Percentiles rank a stretch among this genome's conserved stretches.
Conservation (phyloP, 306 rosid genomes). For the Fragaria vesca region DNA sequence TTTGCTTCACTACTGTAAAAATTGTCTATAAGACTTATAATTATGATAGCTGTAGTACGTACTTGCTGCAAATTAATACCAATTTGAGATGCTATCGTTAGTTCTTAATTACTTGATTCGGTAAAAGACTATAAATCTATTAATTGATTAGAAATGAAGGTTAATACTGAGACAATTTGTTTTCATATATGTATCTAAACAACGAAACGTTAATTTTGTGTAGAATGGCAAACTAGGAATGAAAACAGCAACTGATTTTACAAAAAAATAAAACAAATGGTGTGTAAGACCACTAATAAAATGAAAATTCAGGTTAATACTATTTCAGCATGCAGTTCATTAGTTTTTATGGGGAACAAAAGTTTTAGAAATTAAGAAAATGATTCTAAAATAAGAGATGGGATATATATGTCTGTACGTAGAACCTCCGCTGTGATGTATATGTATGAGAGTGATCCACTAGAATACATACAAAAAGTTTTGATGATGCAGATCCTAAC, state of each 20-base stretch:
- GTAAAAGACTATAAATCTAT: background rate
- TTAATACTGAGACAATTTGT: background rate
- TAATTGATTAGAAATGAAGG: background rate
- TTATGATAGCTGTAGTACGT: background rate
- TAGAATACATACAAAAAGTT: background rate
- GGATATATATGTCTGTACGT: background rate
- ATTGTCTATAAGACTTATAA: background rate
- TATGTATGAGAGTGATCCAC: background rate
- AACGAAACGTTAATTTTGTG: background rate
- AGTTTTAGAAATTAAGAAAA: background rate
- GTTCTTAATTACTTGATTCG: background rate
- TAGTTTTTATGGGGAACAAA: background rate
- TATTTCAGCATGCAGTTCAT: background rate
- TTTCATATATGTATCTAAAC: background rate
- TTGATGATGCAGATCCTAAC: background rate
- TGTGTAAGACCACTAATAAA: background rate
- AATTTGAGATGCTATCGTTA: background rate
- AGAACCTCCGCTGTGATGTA: background rate
- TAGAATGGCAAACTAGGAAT: background rate
- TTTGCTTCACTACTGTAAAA: background rate
- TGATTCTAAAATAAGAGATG: background rate
- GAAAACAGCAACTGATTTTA: background rate
- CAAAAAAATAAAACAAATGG: background rate
- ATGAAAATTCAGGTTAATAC: too few relatives aligned
- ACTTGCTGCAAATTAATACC: background rate